phyloP scores from a whole-genome alignment of 768 basidiomycete genomes.

The Lactifluus subvellereus region DNA sequence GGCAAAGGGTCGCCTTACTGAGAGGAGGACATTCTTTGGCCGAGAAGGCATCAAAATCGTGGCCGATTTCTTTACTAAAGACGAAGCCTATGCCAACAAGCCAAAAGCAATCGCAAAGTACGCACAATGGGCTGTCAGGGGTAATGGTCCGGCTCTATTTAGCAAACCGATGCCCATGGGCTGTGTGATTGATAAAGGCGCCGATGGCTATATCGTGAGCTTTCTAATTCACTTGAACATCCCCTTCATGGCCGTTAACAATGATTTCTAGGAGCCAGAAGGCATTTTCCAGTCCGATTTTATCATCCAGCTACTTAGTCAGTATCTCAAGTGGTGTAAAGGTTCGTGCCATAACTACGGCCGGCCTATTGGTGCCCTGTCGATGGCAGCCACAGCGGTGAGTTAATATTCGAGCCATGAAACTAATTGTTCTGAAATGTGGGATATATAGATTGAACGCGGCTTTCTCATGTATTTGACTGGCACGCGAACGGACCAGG shows the following conservation, averaged over 20 bases:
- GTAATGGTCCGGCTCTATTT: background rate
- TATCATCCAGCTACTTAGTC: background rate
- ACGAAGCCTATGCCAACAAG: too few relatives aligned
- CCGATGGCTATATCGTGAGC: background rate
- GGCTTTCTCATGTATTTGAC: background rate
- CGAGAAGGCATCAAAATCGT: too few relatives aligned
- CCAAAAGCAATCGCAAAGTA: too few relatives aligned
- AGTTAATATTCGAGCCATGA: background rate
- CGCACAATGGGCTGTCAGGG: background rate
- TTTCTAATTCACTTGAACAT: background rate
- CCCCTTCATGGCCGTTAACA: background rate
- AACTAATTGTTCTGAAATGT: background rate
- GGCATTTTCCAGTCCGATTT: background rate
- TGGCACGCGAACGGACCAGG: background rate
- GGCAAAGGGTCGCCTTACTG: too few relatives aligned
- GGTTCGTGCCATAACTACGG: background rate
- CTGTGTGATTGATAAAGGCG: background rate
- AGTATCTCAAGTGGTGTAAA: background rate
- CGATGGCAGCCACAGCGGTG: background rate
- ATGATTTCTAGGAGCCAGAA: background rate
- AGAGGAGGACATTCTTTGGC: too few relatives aligned
- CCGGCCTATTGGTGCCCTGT: background rate
- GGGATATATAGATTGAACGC: background rate
- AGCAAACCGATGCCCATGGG: background rate
- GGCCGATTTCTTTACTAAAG: too few relatives aligned